Evolutionary conservation across 2,329 filamentous ascomycete species (phyloP).

Genomic region (Fusarium xyrophilum): DNA sequence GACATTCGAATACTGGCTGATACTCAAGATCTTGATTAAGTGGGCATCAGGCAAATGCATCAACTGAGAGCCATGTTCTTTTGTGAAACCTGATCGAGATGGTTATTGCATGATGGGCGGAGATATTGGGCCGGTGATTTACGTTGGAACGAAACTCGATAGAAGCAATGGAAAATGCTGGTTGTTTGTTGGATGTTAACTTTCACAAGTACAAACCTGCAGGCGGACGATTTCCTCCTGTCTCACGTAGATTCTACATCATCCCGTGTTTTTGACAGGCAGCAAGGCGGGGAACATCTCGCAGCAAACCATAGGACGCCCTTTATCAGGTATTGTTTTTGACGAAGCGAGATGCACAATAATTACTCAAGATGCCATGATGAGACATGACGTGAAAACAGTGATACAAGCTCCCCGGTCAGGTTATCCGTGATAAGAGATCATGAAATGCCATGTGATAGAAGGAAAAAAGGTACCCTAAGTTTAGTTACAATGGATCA

Average conservation of each 20-base stretch:
- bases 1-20: slow-evolving; percentile 7
- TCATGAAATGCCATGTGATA: slow-evolving; percentile 11
- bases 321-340: slow-evolving; percentile 5
- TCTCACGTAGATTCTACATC: slow-evolving; percentile 31
- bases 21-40: slow-evolving; percentile 1
- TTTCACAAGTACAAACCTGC: slow-evolving; percentile 5
- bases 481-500: neutral
- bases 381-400: slow-evolving; percentile 28
- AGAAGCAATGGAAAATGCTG: neutral
- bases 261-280: slow-evolving; percentile 30
- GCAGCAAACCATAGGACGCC: neutral
- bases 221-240: slow-evolving; percentile 13
- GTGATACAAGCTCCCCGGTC: neutral
- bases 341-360: neutral
- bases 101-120: slow-evolving; percentile 10
- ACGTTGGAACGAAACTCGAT: neutral
- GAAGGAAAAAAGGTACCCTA: neutral
- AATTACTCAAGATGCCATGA: slow-evolving; percentile 13
- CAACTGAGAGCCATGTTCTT: slow-evolving; percentile 24
- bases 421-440: slow-evolving; percentile 9
- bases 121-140: slow-evolving; percentile 8
- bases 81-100: slow-evolving; percentile 32
- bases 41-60: slow-evolving; percentile 27
- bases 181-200: neutral
- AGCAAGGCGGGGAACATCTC: slow-evolving; percentile 23